phyloP scores from a whole-genome alignment of 441 rosid genomes.

The Omphalea diandra region DNA sequence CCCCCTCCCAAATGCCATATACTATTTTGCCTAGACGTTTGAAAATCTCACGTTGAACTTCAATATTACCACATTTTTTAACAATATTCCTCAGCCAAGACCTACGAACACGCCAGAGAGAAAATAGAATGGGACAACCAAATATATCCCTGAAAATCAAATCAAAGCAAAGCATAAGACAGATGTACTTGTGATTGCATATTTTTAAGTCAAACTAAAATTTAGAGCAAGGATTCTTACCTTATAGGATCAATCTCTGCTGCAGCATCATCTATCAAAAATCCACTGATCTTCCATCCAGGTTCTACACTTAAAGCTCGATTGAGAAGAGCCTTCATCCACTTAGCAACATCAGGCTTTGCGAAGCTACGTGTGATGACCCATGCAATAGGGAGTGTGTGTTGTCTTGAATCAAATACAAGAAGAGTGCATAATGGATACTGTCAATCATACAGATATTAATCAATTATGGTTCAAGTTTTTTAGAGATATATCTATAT shows the following conservation, averaged over 20 bases:
- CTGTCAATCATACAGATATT: conserved; percentile 45
- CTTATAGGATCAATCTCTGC: conserved; percentile 90
- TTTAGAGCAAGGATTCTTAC: conserved; percentile 31
- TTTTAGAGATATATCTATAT: conserved; percentile 11
- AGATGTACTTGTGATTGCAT: not conserved
- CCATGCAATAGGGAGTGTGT: conserved; percentile 94
- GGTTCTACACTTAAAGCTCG: conserved; percentile 64
- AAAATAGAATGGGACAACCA: conserved; percentile 76
- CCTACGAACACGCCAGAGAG: conserved; percentile 93
- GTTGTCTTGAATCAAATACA: conserved; percentile 95
- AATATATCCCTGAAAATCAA: conserved; percentile 68
- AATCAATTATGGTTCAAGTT: conserved; percentile 17
- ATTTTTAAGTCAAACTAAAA: conserved; percentile 16
- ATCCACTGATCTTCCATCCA: conserved; percentile 75
- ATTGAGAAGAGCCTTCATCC: conserved; percentile 81
- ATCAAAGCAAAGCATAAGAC: conserved; percentile 24
- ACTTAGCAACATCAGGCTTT: conserved; percentile 77
- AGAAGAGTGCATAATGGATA: conserved; percentile 89
- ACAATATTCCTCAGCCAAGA: conserved; percentile 90
- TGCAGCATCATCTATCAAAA: conserved; percentile 91
- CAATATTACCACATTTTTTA: conserved; percentile 61
- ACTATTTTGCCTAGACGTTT: conserved; percentile 69
- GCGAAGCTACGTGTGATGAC: conserved; percentile 85
- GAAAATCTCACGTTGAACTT: conserved; percentile 75
- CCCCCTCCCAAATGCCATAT: conserved; percentile 63